Percentiles rank a stretch among this genome's conserved stretches.
Conservation (phyloP, 169 alveolate genomes). For the Plasmodium chabaudi region DNA sequence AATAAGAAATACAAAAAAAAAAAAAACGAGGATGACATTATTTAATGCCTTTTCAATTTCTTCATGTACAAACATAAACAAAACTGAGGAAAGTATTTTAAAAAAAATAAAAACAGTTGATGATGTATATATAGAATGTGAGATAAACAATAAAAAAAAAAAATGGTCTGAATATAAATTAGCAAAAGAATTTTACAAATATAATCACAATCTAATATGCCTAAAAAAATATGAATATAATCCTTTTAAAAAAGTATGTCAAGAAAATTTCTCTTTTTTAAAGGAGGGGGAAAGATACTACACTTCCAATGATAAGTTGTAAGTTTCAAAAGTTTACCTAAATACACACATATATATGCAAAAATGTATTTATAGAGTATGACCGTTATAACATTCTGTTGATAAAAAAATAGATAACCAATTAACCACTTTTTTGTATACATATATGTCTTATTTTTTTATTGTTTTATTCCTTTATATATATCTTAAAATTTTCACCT, state of each 20-base stretch:
- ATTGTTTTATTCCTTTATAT: neutral
- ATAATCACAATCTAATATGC: conserved; percentile 44
- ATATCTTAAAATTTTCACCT: neutral
- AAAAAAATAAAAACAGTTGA: conserved; percentile 17
- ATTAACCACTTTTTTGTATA: neutral
- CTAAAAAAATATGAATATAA: conserved; percentile 10
- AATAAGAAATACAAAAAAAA: too few relatives aligned
- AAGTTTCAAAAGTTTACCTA: neutral
- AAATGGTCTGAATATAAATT: conserved; percentile 38
- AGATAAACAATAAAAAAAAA: conserved; percentile 51
- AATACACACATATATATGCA: neutral
- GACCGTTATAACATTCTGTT: too few relatives aligned
- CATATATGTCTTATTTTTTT: neutral
- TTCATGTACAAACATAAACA: neutral
- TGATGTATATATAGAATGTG: conserved; percentile 33
- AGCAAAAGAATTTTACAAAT: conserved; percentile 19
- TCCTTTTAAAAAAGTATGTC: conserved; percentile 41
- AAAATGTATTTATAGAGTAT: neutral
- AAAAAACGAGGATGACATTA: neutral
- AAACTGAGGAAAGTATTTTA: neutral
- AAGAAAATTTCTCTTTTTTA: conserved; percentile 37
- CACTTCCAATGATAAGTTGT: conserved; percentile 53
- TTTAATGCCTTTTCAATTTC: neutral
- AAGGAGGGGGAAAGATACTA: conserved; percentile 37
- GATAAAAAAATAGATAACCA: too few relatives aligned